Evolutionary conservation across 2,329 filamentous ascomycete species (phyloP), one percentile per base, ranked within the genome.

Genomic region (Pezicula radicicola): DNA sequence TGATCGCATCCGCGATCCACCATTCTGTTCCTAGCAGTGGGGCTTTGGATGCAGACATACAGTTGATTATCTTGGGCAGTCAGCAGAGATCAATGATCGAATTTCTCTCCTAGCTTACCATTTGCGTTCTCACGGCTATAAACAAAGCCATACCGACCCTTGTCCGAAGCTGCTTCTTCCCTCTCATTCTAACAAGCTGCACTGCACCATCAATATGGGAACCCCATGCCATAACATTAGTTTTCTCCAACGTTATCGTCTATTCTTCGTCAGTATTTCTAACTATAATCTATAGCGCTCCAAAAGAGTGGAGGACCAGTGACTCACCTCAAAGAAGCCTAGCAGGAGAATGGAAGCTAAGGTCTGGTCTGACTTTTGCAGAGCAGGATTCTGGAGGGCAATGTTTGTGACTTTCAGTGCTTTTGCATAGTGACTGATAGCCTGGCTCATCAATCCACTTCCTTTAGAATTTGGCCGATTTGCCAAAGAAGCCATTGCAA

Each of bases 191-290:
- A 49, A 83, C 79, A 1, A 85, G 70, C 57, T 82, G 77, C 30
- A 85, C 77, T n/a, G 83, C 83, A 3, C 81, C 83, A 54, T 84
- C 79, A n/a, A 81, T 76, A 59, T 86, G 83, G 9, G 81, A 81
- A 4, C 80, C 80, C 83, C 83, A 86, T 2, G 81, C 80, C 50
- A 77, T 69, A 62, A 78, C 76, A 33, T 75, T 78, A 46, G 79
- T 67, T 48, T 79, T 75, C 52, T 75, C 78, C 12, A 79, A 76
- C 1, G 76, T 77, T 42, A 85, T 58, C 1, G 61, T 66, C 59
- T 83, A 45, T 25, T 15, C 6, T n/a, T 40, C 55, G 46, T 57
- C 41, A 60, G 45, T 36, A 49, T 45, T 18, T 18, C 30, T 18
- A 13, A 33, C 12, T 7, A 33, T 12, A 12, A 33, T 13, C 30